Conservation (phyloP, 768 basidiomycete species). For the Russula foetens region DNA sequence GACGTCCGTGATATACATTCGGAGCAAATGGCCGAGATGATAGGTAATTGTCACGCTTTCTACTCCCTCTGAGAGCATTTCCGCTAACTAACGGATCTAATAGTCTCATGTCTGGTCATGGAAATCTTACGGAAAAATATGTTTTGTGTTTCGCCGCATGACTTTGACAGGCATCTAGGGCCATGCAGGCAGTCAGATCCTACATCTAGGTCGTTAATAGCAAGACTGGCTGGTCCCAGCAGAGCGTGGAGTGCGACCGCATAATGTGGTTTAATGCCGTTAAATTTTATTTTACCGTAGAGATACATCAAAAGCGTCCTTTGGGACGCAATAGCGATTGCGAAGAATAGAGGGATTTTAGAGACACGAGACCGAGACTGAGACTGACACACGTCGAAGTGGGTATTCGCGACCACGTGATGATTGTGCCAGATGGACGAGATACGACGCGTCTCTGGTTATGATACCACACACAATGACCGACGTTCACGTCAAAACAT, state of each 20-base stretch:
- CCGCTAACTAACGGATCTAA: not conserved
- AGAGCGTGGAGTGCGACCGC: not conserved
- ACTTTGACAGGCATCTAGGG: slow-evolving; percentile 15
- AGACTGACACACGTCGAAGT: not conserved
- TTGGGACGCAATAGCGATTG: not conserved
- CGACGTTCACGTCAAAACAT: not conserved
- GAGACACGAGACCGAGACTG: not conserved
- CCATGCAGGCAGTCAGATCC: slow-evolving; percentile 13
- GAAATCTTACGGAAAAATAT: slow-evolving; percentile 18
- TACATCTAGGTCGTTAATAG: slow-evolving; percentile 7
- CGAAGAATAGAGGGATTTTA: not conserved
- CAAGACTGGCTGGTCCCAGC: slow-evolving; percentile 6
- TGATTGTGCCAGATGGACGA: not conserved
- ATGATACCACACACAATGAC: not conserved
- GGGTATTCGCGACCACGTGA: slow-evolving; percentile 8
- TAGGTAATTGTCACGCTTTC: not conserved
- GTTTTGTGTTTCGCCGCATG: slow-evolving; percentile 9
- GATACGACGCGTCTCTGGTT: slow-evolving; percentile 7
- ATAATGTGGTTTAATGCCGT: not conserved
- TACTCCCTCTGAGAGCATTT: not conserved
- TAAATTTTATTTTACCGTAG: not conserved
- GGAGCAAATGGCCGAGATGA: slow-evolving; percentile 12
- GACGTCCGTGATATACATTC: slow-evolving; percentile 4
- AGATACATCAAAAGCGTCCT: not conserved
- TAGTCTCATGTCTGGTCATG: slow-evolving; percentile 18